These are phyloP conservation scores for Trichoderma hamatum DNA, from an alignment of 2,329 filamentous ascomycete genomes.

Conservation along the genomic window DNA sequence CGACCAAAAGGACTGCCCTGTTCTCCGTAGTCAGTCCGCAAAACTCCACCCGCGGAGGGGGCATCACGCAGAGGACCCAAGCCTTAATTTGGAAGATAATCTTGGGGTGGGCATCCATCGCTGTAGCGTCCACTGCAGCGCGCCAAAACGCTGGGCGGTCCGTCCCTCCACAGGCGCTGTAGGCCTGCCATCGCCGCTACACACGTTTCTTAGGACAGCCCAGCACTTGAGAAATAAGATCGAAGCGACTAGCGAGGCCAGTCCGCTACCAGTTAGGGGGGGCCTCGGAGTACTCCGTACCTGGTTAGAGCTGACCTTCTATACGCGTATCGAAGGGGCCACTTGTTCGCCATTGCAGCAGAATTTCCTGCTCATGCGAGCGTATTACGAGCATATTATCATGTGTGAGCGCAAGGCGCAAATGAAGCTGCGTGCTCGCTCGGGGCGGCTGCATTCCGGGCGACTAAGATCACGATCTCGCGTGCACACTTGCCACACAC, in stretches of 20 bases:
- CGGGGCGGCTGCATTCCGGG: slow-evolving; percentile 13
- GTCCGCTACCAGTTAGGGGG: neutral
- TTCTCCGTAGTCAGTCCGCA: slow-evolving; percentile 19
- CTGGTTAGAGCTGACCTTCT: slow-evolving; percentile 3
- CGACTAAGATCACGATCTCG: slow-evolving; percentile 6
- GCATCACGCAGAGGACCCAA: neutral
- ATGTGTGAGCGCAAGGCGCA: neutral
- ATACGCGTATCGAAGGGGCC: slow-evolving; percentile 17
- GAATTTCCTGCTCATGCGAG: neutral
- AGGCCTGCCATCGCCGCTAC: neutral
- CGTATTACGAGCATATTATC: neutral
- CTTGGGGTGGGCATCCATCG: no score
- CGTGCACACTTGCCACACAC: neutral
- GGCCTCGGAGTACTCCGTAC: slow-evolving; percentile 6
- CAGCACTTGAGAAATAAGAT: neutral
- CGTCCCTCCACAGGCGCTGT: slow-evolving; percentile 17
- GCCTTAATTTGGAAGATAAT: neutral
- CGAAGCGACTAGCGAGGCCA: slow-evolving; percentile 4
- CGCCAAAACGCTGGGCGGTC: slow-evolving; percentile 4
- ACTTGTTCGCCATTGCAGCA: neutral
- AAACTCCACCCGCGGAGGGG: slow-evolving; percentile 15
- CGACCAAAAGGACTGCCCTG: neutral
- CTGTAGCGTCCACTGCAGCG: neutral
- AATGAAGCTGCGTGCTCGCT: neutral
- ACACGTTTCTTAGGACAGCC: neutral